A percentile compares a stretch with the other conserved stretches of the same genome.
phyloP scores from a whole-genome alignment of 2,329 filamentous ascomycete species.

The Cladosporium sp. region DNA sequence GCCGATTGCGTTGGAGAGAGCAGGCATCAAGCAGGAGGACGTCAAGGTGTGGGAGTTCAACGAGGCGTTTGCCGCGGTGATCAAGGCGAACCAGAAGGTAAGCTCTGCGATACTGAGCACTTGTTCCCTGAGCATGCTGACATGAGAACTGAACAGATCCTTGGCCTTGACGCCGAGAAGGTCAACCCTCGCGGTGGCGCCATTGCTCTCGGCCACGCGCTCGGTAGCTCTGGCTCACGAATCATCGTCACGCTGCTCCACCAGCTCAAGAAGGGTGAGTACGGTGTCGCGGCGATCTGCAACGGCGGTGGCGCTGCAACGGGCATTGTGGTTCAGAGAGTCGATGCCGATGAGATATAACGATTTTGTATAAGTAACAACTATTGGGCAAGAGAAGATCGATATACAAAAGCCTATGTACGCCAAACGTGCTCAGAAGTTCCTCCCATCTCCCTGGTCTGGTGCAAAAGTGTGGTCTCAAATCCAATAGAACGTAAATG shows the following conservation, averaged over 20 bases:
- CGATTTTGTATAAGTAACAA: too few relatives aligned
- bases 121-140: background rate
- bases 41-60: constrained; percentile 98
- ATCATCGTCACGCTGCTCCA: constrained; percentile 87
- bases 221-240: constrained; percentile 87
- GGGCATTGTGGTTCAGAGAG: constrained; percentile 78
- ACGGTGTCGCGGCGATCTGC: constrained; percentile 92
- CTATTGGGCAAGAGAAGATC: too few relatives aligned
- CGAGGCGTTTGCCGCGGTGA: constrained; percentile 92
- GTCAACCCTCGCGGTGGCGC: constrained; percentile 88
- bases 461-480: too few relatives aligned
- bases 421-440: too few relatives aligned
- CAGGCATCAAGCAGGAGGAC: constrained; percentile 84
- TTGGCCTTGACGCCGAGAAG: constrained; percentile 69
- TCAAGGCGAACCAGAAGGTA: constrained; percentile 88
- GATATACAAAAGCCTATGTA: too few relatives aligned
- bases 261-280: constrained; percentile 85
- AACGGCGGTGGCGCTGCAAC: constrained; percentile 92
- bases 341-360: constrained; percentile 48
- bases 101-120: constrained; percentile 12
- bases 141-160: constrained; percentile 49
- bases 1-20: constrained; percentile 78
- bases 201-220: constrained; percentile 83
- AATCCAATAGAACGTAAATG: too few relatives aligned
- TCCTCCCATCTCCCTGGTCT: too few relatives aligned